phyloP scores from a whole-genome alignment of 2,329 filamentous ascomycete genomes.

The Biscogniauxia marginata region DNA sequence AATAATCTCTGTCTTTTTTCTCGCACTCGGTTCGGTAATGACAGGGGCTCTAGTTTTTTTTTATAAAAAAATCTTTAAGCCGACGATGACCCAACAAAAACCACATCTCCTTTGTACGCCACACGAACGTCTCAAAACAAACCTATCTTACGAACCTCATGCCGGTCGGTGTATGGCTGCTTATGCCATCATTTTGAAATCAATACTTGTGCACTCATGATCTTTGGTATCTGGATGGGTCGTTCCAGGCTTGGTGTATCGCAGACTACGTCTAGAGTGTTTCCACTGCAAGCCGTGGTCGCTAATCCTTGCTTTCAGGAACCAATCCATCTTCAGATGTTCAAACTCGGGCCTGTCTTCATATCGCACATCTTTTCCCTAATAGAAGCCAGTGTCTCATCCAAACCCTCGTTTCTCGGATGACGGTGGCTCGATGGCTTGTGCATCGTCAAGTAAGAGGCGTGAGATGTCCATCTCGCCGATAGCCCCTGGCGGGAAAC shows the following conservation, averaged over 20 bases:
- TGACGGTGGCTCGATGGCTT: slow-evolving; percentile 24
- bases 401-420: slow-evolving; percentile 30
- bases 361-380: background rate
- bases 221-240: background rate
- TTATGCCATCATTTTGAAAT: background rate
- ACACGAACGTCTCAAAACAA: background rate
- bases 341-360: background rate
- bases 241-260: background rate
- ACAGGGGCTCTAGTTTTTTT: slow-evolving; percentile 16
- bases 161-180: background rate
- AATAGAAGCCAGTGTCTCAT: slow-evolving; percentile 11
- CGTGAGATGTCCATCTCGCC: slow-evolving; percentile 64
- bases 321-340: background rate
- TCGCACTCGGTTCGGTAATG: slow-evolving; percentile 17
- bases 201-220: background rate
- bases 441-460: slow-evolving; percentile 55
- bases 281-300: background rate
- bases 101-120: background rate
- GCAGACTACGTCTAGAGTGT: background rate
- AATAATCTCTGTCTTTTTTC: background rate
- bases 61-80: slow-evolving; percentile 8
- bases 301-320: background rate
- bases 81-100: slow-evolving; percentile 2
- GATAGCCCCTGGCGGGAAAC: slow-evolving; percentile 39
- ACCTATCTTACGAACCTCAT: background rate